Base-by-base conservation (phyloP, 257 asterid genomes). In the Handroanthus guayacan region DNA sequence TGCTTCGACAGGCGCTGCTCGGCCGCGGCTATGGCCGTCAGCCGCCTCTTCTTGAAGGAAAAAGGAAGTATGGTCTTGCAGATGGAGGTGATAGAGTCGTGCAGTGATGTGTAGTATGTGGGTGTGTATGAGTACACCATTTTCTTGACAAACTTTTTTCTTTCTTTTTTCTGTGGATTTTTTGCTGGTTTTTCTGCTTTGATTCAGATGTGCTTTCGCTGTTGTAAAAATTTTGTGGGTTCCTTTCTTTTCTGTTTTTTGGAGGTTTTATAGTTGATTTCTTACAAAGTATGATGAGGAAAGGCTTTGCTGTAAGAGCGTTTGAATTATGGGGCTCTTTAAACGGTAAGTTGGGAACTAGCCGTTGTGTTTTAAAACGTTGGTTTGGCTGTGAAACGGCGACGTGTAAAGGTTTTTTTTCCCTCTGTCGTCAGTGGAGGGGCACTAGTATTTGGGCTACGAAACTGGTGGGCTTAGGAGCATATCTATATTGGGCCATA, bases 21-120 rank as follows among this genome's bases (percentile, higher is more conserved):
- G 5, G 99, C 99, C 0, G 98, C 99, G 1, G 86, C 92, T 5
- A 95, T 92, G 0, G 97, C 99, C 2, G 98, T 91, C 34, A 95
- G 67, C 72, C 92, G 85, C 88, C 78, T 80, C 83, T 95, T 95
- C 92, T 86, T 95, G 91, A 90, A 92, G 39, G 99, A 84, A 48
- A 92, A 92, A 0, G 98, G 99, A 25, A 95, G 92, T 58, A 95
- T 83, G 54, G 76, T 91, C 74, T 91, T 92, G 90, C 99, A 95
- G 71, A 93, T 83, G 54, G 99, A 91, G 78, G 96, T 82, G 76
- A 95, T 87, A 57, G 99, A 92, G 36, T 92, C 98, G 39, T 91
- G 97, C 43, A 94, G 84, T 8, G 97, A 86, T n/a, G 91, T 81
- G 83, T 92, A 94, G 86, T 90, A 94, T 13, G 95, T 83, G 38